These are phyloP conservation scores for Alnus rubra DNA, from an alignment of 306 rosid genomes.

Conservation along the genomic window DNA sequence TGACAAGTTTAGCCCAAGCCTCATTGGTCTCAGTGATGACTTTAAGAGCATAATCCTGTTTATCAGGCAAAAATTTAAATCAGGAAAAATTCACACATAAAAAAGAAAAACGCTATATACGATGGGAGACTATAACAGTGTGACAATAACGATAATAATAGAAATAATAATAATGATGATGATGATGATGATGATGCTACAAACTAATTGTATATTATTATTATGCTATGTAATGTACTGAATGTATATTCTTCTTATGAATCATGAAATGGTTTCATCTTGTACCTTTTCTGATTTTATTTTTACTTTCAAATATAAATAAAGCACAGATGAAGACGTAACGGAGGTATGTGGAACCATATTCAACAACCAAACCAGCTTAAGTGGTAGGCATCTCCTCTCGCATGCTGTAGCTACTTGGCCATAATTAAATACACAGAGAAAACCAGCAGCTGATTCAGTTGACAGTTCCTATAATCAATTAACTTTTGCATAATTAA, in stretches of 20 bases:
- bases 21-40: constrained; percentile 80
- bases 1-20: constrained; percentile 82
- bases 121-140: not conserved
- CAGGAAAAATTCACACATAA: constrained; percentile 4
- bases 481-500: too few relatives aligned
- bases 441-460: not conserved
- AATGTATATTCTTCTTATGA: not conserved
- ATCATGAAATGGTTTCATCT: constrained; percentile 1
- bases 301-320: not conserved
- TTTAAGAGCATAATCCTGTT: constrained; percentile 79
- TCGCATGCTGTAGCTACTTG: too few relatives aligned
- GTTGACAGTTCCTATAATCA: too few relatives aligned
- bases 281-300: not conserved
- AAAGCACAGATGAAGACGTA: not conserved
- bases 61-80: constrained; percentile 16
- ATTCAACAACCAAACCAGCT: too few relatives aligned
- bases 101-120: not conserved
- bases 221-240: not conserved
- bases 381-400: too few relatives aligned
- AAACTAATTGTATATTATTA: not conserved
- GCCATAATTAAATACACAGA: not conserved
- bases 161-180: not conserved
- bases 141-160: not conserved
- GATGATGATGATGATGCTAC: not conserved
- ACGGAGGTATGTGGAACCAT: too few relatives aligned